These are phyloP conservation scores for Rugonectria rugulosa DNA, from an alignment of 2,329 filamentous ascomycete species.

Conservation along the genomic window DNA sequence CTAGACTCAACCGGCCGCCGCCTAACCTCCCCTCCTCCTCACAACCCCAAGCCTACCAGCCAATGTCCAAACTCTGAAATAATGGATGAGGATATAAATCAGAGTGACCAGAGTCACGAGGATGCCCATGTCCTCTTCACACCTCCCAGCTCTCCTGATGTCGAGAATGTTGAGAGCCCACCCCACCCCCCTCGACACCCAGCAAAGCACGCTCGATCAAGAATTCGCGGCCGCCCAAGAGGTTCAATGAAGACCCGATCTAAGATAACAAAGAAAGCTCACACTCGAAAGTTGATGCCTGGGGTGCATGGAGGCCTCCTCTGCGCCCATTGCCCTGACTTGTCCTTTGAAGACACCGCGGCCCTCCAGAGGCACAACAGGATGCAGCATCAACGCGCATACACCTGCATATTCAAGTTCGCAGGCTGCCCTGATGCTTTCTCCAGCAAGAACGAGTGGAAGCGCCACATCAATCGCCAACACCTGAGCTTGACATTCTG, in stretches of 20 bases:
- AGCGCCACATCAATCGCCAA: constrained; percentile 82
- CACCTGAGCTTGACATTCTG: constrained; percentile 80
- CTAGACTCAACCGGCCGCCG: background rate
- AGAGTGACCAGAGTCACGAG: background rate
- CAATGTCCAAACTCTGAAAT: constrained; percentile 25
- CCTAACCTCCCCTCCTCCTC: background rate
- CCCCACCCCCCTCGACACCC: background rate
- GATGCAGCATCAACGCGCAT: constrained; percentile 65
- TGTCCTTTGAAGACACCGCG: constrained; percentile 53
- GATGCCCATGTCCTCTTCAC: background rate
- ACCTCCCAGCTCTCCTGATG: background rate
- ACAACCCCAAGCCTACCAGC: background rate
- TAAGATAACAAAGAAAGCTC: constrained; percentile 18
- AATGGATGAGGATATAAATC: background rate
- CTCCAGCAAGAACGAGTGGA: constrained; percentile 92
- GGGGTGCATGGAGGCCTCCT: background rate
- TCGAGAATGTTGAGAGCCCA: constrained; percentile 17
- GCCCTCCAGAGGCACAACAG: constrained; percentile 59
- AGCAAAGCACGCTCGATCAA: constrained; percentile 8
- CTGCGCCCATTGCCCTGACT: constrained; percentile 29
- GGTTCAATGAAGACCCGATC: background rate
- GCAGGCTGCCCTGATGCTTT: constrained; percentile 81
- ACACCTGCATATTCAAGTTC: constrained; percentile 79
- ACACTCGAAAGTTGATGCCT: constrained; percentile 6
- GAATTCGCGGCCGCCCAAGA: background rate